Conservation (phyloP, 768 basidiomycete species). For the Vararia minispora region DNA sequence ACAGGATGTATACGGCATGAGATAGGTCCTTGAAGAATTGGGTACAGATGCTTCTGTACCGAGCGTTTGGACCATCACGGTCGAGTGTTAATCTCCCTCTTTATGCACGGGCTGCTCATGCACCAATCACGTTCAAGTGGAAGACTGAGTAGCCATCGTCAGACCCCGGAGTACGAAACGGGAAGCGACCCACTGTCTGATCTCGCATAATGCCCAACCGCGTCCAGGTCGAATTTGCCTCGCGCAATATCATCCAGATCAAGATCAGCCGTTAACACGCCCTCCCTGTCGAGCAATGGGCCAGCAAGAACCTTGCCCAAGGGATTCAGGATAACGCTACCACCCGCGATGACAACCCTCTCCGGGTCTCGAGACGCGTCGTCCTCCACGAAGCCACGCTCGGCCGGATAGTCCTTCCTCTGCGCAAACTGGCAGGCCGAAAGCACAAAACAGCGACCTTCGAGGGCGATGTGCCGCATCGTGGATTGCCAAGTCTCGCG, state of each 20-base stretch:
- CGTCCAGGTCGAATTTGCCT: conserved; percentile 54
- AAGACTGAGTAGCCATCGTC: no score
- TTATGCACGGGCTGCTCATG: no score
- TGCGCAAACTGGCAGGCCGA: conserved; percentile 49
- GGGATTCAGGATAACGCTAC: conserved; percentile 48
- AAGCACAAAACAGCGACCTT: conserved; percentile 61
- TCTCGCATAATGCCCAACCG: conserved; percentile 50
- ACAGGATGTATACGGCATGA: no score
- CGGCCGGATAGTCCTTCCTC: conserved; percentile 45
- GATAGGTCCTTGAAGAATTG: no score
- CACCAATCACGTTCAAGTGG: no score
- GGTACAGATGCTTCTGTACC: no score
- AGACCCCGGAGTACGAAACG: no score
- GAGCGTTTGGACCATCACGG: no score
- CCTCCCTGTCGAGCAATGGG: conserved; percentile 41
- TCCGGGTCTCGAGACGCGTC: conserved; percentile 26
- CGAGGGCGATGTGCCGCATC: conserved; percentile 54
- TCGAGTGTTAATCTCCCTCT: no score
- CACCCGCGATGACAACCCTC: conserved; percentile 50
- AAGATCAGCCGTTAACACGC: conserved; percentile 42
- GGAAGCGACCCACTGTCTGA: conserved; percentile 35
- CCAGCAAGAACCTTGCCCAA: conserved; percentile 49
- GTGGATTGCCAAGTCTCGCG: conserved; percentile 44
- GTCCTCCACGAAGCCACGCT: conserved; percentile 35
- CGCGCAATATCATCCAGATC: conserved; percentile 46